Conservation (phyloP, 2,329 filamentous ascomycete species). For the Tolypocladium nubicola region DNA sequence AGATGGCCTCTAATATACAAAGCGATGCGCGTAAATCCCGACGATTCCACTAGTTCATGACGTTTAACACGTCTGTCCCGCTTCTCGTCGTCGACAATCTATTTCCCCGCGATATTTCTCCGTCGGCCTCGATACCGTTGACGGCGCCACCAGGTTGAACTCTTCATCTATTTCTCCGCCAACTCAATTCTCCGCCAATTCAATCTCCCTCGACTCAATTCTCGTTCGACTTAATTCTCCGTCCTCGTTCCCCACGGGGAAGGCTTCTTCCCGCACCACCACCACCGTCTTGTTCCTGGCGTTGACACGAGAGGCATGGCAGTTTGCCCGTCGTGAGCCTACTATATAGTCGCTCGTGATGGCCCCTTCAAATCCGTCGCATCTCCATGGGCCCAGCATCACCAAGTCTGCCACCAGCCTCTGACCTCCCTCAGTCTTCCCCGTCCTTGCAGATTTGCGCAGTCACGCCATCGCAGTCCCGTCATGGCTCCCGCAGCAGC, state of each 20-base stretch:
- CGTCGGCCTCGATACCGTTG: neutral
- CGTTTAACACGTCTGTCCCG: neutral
- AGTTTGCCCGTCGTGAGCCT: neutral
- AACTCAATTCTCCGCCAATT: neutral
- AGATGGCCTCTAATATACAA: neutral
- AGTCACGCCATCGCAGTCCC: neutral
- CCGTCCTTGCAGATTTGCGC: neutral
- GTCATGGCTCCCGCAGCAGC: conserved; percentile 22
- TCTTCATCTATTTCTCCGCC: no score
- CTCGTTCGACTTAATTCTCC: neutral
- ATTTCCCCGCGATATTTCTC: neutral
- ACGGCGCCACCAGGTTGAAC: neutral
- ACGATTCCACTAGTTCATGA: neutral
- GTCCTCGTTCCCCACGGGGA: neutral
- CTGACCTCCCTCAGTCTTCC: neutral
- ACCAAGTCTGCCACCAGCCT: neutral
- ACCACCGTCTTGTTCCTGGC: neutral
- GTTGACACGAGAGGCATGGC: neutral
- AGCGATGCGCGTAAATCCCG: neutral
- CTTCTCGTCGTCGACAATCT: neutral
- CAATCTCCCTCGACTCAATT: neutral
- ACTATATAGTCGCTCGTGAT: neutral
- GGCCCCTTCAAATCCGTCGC: neutral
- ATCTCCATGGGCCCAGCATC: neutral
- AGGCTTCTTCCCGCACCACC: neutral